These are phyloP conservation scores for Arabis hirsuta DNA, from an alignment of 345 rosid species.

Conservation along the genomic window DNA sequence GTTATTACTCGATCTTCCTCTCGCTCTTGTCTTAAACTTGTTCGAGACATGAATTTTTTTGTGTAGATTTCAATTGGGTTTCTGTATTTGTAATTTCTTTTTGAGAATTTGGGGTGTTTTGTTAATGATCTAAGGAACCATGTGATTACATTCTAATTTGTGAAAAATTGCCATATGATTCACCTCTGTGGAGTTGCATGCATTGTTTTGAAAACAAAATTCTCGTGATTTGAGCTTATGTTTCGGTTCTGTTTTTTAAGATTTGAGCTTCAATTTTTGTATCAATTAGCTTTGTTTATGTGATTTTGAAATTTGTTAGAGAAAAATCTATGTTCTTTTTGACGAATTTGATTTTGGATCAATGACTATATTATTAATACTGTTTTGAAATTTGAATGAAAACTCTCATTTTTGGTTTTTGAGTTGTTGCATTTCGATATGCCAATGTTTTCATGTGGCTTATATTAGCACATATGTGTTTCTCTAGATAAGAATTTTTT, in stretches of 20 bases:
- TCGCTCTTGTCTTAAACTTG: too few relatives aligned
- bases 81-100: background rate
- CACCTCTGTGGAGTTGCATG: conserved; percentile 9
- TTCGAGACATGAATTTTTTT: too few relatives aligned
- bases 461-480: too few relatives aligned
- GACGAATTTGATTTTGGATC: too few relatives aligned
- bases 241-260: background rate
- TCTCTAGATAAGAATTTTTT: too few relatives aligned
- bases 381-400: background rate
- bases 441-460: background rate
- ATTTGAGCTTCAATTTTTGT: too few relatives aligned
- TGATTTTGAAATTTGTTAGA: too few relatives aligned
- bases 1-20: too few relatives aligned
- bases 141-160: background rate
- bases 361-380: too few relatives aligned
- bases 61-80: background rate
- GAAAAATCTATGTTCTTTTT: too few relatives aligned
- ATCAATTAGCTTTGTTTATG: too few relatives aligned
- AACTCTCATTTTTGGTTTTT: background rate
- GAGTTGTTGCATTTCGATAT: background rate
- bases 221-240: background rate
- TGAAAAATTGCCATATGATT: background rate
- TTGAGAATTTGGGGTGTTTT: background rate
- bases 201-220: background rate
- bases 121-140: conserved; percentile 5